phyloP scores from a whole-genome alignment of 257 asterid species.

The Avicennia marina region DNA sequence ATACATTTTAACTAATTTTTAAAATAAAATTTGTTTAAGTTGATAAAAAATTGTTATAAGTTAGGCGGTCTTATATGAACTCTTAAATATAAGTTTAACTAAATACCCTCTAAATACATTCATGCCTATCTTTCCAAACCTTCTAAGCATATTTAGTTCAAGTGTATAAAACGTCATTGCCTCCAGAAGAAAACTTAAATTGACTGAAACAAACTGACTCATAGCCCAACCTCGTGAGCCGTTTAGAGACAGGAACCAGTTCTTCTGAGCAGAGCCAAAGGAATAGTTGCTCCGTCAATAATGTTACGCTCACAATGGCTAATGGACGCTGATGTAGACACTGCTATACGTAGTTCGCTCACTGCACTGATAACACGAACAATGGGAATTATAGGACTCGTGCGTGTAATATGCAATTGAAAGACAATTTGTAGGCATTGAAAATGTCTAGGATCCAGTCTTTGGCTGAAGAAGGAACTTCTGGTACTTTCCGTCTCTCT shows the following conservation, averaged over 20 bases:
- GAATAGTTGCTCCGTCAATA: slow-evolving; percentile 31
- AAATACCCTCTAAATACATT: no score
- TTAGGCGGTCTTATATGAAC: no score
- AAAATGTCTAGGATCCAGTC: background rate
- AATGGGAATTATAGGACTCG: background rate
- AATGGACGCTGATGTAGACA: slow-evolving; percentile 42
- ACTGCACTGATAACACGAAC: slow-evolving; percentile 11
- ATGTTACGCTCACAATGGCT: slow-evolving; percentile 29
- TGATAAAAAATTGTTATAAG: no score
- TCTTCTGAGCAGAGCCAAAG: slow-evolving; percentile 26
- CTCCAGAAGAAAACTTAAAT: no score
- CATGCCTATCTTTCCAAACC: no score
- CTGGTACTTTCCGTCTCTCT: background rate
- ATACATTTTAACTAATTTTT: no score
- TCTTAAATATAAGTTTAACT: no score
- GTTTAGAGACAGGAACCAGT: slow-evolving; percentile 18
- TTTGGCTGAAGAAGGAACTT: background rate
- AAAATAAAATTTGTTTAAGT: no score
- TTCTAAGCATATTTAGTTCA: no score
- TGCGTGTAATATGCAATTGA: background rate
- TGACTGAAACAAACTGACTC: no score
- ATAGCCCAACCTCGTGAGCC: no score
- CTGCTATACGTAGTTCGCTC: no score
- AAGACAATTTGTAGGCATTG: background rate
- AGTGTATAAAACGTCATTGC: slow-evolving; percentile 6